Evolutionary conservation across 2,329 filamentous ascomycete genomes (phyloP), one percentile per base, ranked within the genome.

Genomic region (Colletotrichum musae): DNA sequence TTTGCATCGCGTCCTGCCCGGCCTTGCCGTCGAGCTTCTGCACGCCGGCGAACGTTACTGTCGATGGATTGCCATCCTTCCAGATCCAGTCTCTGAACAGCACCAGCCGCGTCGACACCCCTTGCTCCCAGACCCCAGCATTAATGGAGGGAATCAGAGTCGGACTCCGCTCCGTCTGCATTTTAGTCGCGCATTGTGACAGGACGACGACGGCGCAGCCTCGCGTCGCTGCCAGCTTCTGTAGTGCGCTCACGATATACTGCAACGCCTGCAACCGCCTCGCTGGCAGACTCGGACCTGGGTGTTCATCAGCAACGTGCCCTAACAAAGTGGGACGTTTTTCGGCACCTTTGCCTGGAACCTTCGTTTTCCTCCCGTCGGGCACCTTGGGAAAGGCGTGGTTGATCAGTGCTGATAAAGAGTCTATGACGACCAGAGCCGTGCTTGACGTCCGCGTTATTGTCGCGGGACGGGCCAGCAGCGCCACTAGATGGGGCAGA

Each of bases 121-220:
- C 92, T 72, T 89, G 90, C 70, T 97, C 94, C 95, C 95, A 98
- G 50, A 92, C 89, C 21, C 85, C 86, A 15, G 92, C 91, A 65
- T 92, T 92, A 71, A 98, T 86, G 48, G 93, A 90, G 16, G 94
- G 92, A 61, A 91, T 87, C 57, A 98, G 83, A 12, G 91, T 88
- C 15, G 94, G 92, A 72, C 85, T 88, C 72, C 83, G 86, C 72
- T 87, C 91, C 4, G 85, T 84, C 71, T 92, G 90, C 81, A 97
- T 91, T 73, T 91, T 92, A n/a, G 94, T 97, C 50, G 91, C 92
- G 68, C 92, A 94, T 77, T 97, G 94, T 45, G 91, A 94, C 57
- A 94, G 86, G 21, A 96, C 78, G 3, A 97, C 83, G 50, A 97
- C 85, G 26, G 94, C 92, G 60, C 95, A 85, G 74, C 93, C 88